phyloP scores from a whole-genome alignment of 2,329 filamentous ascomycete species.

The Tetracladium maxilliforme region DNA sequence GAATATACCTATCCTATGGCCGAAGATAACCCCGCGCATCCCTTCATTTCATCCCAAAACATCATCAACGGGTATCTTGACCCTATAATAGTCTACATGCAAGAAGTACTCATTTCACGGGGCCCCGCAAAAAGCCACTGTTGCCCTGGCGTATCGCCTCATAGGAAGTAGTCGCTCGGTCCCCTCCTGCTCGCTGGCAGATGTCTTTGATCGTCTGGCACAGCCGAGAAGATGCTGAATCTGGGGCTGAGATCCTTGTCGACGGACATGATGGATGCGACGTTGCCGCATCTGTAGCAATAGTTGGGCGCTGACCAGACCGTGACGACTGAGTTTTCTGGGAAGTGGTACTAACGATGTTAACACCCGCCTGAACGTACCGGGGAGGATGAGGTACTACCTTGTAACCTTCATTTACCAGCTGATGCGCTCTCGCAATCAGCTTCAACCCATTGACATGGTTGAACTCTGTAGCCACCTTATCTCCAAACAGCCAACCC shows the following conservation, averaged over 20 bases:
- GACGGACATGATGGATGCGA: constrained; percentile 77
- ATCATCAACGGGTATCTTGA: too few relatives aligned
- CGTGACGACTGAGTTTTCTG: constrained; percentile 82
- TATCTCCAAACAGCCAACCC: constrained; percentile 39
- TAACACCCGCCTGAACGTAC: constrained; percentile 8
- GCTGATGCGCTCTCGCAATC: constrained; percentile 59
- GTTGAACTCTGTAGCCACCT: constrained; percentile 63
- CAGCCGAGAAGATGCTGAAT: constrained; percentile 84
- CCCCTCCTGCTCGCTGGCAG: constrained; percentile 58
- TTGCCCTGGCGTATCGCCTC: too few relatives aligned
- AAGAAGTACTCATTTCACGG: too few relatives aligned
- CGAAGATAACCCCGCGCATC: too few relatives aligned
- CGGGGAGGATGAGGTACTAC: constrained; percentile 14
- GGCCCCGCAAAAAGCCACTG: too few relatives aligned
- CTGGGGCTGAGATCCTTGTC: constrained; percentile 73
- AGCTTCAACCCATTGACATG: constrained; percentile 60
- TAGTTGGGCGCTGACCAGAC: constrained; percentile 42
- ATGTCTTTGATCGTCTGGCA: constrained; percentile 73
- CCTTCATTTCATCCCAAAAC: too few relatives aligned
- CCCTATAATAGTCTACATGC: too few relatives aligned
- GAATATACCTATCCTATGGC: too few relatives aligned
- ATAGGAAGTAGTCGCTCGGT: constrained; percentile 59
- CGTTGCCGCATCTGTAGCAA: constrained; percentile 31
- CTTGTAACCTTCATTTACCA: constrained; percentile 68
- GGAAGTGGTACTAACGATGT: constrained; percentile 65